A percentile compares a stretch with the other conserved stretches of the same genome.
Evolutionary conservation across 176 grass and related monocot genomes (phyloP).

Genomic region (Cenchrus purpureus): DNA sequence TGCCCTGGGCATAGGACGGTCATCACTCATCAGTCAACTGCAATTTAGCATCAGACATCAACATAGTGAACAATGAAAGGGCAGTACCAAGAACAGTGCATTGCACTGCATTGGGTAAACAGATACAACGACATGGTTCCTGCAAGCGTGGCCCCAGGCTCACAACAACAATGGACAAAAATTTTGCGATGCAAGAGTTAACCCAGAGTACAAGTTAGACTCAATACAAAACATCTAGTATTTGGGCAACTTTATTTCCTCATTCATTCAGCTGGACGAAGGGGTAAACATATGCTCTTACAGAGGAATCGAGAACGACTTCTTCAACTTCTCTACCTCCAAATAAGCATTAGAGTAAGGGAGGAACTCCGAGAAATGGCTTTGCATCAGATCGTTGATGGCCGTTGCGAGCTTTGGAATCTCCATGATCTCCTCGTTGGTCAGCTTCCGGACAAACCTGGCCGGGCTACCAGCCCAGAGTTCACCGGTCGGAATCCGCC

Average conservation of each 20-base stretch:
- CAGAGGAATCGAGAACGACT: constrained; percentile 64
- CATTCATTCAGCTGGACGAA: constrained; percentile 23
- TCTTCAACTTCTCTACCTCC: constrained; percentile 94
- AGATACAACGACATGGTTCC: constrained; percentile 16
- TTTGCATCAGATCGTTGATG: constrained; percentile 97
- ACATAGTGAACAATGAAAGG: too few species aligned
- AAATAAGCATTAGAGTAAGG: constrained; percentile 94
- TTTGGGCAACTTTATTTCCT: constrained; percentile 51
- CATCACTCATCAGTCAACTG: background rate
- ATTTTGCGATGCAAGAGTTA: background rate
- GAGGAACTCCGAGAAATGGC: constrained; percentile 93
- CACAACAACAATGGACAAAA: constrained; percentile 38
- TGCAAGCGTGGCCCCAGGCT: constrained; percentile 1
- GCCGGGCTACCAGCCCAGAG: constrained; percentile 93
- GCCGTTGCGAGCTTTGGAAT: constrained; percentile 89
- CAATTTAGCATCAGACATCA: too few species aligned
- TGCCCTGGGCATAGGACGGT: too few species aligned
- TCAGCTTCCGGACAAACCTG: constrained; percentile 84
- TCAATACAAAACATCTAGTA: constrained; percentile 48
- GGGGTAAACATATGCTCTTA: constrained; percentile 35
- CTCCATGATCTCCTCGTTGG: constrained; percentile 89
- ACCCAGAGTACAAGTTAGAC: constrained; percentile 44
- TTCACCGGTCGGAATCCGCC: constrained; percentile 89
- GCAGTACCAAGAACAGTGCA: background rate
- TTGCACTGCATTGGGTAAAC: background rate